These are phyloP conservation scores for Primulina tabacum DNA, from an alignment of 257 asterid species.

Conservation along the genomic window DNA sequence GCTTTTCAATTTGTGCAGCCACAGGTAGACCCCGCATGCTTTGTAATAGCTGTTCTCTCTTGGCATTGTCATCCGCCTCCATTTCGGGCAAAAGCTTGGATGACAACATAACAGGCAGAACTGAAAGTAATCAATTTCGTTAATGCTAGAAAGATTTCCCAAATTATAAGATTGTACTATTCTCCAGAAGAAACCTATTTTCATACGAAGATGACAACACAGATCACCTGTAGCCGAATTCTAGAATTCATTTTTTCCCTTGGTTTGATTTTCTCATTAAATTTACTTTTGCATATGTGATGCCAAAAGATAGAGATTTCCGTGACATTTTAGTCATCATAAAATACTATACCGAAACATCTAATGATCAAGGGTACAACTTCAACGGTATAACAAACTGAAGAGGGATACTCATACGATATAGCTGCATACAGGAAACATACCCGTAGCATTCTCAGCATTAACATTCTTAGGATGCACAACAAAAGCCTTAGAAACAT, in stretches of 20 bases:
- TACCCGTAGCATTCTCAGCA: constrained; percentile 93
- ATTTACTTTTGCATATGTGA: constrained; percentile 5
- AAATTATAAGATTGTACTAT: constrained; percentile 10
- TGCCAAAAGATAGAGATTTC: not conserved
- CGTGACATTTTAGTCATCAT: not conserved
- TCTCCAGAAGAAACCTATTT: not conserved
- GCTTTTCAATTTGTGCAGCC: constrained; percentile 72
- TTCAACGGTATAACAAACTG: not conserved
- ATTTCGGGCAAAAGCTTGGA: constrained; percentile 94
- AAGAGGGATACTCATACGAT: not conserved
- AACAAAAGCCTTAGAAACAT: constrained; percentile 93
- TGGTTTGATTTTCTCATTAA: not conserved
- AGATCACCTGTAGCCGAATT: not conserved
- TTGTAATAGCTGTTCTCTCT: constrained; percentile 80
- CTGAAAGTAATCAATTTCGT: constrained; percentile 37
- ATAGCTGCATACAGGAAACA: constrained; percentile 16
- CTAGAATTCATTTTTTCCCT: constrained; percentile 1
- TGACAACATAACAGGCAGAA: constrained; percentile 96
- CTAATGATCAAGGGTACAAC: not conserved
- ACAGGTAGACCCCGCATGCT: constrained; percentile 82
- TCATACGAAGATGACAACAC: not conserved
- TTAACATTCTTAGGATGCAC: constrained; percentile 92
- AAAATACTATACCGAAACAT: constrained; percentile 5
- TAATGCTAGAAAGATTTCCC: constrained; percentile 20
- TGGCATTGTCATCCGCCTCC: constrained; percentile 84